Conservation (phyloP, 2,329 filamentous ascomycete genomes). For the Nemania sp. region DNA sequence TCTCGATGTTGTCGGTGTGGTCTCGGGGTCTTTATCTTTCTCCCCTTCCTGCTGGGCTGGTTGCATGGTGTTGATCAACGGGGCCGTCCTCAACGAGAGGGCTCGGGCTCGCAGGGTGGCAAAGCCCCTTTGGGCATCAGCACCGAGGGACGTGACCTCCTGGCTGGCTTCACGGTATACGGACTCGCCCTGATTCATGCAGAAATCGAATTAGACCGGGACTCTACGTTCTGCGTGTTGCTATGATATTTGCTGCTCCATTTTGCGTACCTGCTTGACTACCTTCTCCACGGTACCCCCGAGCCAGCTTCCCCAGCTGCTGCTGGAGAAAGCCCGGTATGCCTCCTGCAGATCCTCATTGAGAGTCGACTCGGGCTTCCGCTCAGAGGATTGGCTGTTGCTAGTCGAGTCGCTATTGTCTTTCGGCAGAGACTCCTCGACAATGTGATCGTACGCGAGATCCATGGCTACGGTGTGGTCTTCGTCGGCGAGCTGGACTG, state of each 20-base stretch:
- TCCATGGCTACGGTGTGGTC: slow-evolving; percentile 73
- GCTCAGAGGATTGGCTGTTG: slow-evolving; percentile 24
- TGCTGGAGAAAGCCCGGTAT: slow-evolving; percentile 91
- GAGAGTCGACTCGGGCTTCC: slow-evolving; percentile 66
- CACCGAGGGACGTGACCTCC: slow-evolving; percentile 82
- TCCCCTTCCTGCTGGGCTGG: slow-evolving; percentile 47
- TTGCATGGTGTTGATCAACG: slow-evolving; percentile 44
- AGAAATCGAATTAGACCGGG: slow-evolving; percentile 29
- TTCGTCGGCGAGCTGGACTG: slow-evolving; percentile 1
- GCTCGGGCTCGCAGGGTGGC: slow-evolving; percentile 80
- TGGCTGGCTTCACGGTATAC: slow-evolving; percentile 89
- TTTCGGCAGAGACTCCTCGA: slow-evolving; percentile 79
- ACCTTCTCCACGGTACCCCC: slow-evolving; percentile 91
- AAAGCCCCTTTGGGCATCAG: slow-evolving; percentile 85
- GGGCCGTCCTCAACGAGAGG: slow-evolving; percentile 70
- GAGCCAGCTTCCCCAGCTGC: slow-evolving; percentile 89
- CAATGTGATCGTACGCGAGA: slow-evolving; percentile 96
- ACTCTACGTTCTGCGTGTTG: not conserved
- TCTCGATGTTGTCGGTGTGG: slow-evolving; percentile 61
- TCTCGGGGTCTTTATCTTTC: slow-evolving; percentile 53
- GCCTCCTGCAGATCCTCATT: slow-evolving; percentile 94
- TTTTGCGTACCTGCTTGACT: slow-evolving; percentile 81
- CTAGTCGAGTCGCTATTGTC: slow-evolving; percentile 50
- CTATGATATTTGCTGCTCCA: not conserved
- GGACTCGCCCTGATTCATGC: slow-evolving; percentile 72